These are phyloP conservation scores for Puccinellia tenuiflora DNA, from an alignment of 176 grass and related monocot species.

Conservation along the genomic window DNA sequence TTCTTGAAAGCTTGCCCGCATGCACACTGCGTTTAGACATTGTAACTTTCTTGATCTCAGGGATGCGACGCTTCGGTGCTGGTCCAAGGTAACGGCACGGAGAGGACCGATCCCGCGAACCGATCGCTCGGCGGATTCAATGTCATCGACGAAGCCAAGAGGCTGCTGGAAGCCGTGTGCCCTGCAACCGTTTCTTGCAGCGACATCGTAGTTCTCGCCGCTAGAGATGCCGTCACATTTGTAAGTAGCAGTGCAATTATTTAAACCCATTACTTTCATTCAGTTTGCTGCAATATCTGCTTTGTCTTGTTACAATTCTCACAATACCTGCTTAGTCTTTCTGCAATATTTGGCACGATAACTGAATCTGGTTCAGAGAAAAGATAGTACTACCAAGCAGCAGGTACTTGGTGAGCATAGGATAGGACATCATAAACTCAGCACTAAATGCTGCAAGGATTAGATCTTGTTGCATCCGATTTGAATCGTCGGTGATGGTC, in stretches of 20 bases:
- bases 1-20: neutral
- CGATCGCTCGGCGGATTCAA: constrained; percentile 79
- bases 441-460: constrained; percentile 19
- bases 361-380: neutral
- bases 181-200: constrained; percentile 84
- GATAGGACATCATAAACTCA: neutral
- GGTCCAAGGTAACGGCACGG: constrained; percentile 63
- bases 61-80: constrained; percentile 94
- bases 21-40: neutral
- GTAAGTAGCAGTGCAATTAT: constrained; percentile 37
- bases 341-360: neutral
- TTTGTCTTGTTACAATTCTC: neutral
- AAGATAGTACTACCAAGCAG: neutral
- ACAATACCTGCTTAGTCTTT: neutral
- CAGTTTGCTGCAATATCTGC: neutral
- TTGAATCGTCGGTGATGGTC: constrained; percentile 15
- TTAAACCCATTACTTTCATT: neutral
- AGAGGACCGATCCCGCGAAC: constrained; percentile 88
- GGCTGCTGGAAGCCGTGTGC: constrained; percentile 67
- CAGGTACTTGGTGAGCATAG: neutral
- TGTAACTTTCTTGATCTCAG: constrained; percentile 32
- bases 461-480: constrained; percentile 22
- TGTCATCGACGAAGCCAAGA: constrained; percentile 71
- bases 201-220: constrained; percentile 75
- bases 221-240: constrained; percentile 78